phyloP scores from a whole-genome alignment of 2,329 filamentous ascomycete species.

The Claviceps fusiformis region DNA sequence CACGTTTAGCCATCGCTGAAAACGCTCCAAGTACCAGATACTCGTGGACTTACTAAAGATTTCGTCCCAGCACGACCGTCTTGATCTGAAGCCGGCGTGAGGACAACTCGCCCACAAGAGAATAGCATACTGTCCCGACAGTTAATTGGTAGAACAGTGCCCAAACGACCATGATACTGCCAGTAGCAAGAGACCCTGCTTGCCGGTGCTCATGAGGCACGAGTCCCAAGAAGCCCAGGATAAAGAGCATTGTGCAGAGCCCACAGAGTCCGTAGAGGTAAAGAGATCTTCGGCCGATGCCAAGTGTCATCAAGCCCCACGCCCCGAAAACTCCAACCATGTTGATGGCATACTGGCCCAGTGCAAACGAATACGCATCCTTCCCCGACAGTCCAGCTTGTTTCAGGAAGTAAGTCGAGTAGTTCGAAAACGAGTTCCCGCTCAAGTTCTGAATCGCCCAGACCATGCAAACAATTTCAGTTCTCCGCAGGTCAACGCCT shows the following conservation, averaged over 20 bases:
- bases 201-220: slow-evolving; percentile 46
- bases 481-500: slow-evolving; percentile 63
- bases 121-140: slow-evolving; percentile 83
- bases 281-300: slow-evolving; percentile 60
- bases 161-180: slow-evolving; percentile 75
- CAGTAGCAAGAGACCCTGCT: slow-evolving; percentile 59
- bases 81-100: slow-evolving; percentile 78
- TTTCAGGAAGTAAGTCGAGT: slow-evolving; percentile 49
- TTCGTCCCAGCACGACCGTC: slow-evolving; percentile 75
- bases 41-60: slow-evolving; percentile 45
- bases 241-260: slow-evolving; percentile 62
- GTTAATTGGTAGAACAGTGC: slow-evolving; percentile 74
- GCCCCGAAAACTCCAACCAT: slow-evolving; percentile 71
- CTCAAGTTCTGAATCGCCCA: slow-evolving; percentile 52
- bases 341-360: slow-evolving; percentile 56
- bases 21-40: neutral
- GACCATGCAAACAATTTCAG: slow-evolving; percentile 53
- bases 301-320: slow-evolving; percentile 65
- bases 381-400: slow-evolving; percentile 41
- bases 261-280: slow-evolving; percentile 65
- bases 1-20: neutral
- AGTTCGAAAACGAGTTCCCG: slow-evolving; percentile 52
- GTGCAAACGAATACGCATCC: slow-evolving; percentile 44
- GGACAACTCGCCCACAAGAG: slow-evolving; percentile 72
- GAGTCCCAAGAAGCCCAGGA: slow-evolving; percentile 73